Evolutionary conservation across 2,329 filamentous ascomycete species (phyloP).

Genomic region (Fusarium solani-melongenae): DNA sequence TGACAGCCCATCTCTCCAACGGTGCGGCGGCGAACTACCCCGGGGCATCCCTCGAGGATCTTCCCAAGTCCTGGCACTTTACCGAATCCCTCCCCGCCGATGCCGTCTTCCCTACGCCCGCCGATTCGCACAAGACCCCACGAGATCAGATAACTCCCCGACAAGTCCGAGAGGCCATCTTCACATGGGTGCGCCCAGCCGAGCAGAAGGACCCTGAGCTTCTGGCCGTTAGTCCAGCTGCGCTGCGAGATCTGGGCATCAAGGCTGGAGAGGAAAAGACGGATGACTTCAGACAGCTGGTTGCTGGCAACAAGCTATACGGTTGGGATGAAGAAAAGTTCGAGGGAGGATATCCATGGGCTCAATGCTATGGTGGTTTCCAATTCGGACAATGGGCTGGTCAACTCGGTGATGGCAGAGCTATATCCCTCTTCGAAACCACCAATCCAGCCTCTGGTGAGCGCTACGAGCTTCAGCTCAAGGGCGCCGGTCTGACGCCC

Average conservation of each 20-base stretch:
- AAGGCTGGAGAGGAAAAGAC: constrained; percentile 73
- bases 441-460: constrained; percentile 77
- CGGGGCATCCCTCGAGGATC: constrained; percentile 60
- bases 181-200: constrained; percentile 91
- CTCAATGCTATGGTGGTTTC: constrained; percentile 94
- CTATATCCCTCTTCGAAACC: constrained; percentile 92
- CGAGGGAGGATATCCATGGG: constrained; percentile 91
- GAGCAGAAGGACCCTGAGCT: constrained; percentile 78
- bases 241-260: constrained; percentile 85
- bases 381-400: constrained; percentile 91
- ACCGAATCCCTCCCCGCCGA: constrained; percentile 80
- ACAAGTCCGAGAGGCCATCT: constrained; percentile 85
- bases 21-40: constrained; percentile 34
- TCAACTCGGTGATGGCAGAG: constrained; percentile 92
- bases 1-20: constrained; percentile 50
- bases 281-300: constrained; percentile 79
- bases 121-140: constrained; percentile 82
- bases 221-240: constrained; percentile 81
- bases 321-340: constrained; percentile 77
- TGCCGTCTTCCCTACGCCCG: constrained; percentile 80
- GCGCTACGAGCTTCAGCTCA: constrained; percentile 91
- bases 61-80: constrained; percentile 74
- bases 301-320: constrained; percentile 84
- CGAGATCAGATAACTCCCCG: constrained; percentile 82
- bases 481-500: constrained; percentile 91